Evolutionary conservation across 202 grass and related monocot species (phyloP).

Genomic region (Saccharum hybrid): DNA sequence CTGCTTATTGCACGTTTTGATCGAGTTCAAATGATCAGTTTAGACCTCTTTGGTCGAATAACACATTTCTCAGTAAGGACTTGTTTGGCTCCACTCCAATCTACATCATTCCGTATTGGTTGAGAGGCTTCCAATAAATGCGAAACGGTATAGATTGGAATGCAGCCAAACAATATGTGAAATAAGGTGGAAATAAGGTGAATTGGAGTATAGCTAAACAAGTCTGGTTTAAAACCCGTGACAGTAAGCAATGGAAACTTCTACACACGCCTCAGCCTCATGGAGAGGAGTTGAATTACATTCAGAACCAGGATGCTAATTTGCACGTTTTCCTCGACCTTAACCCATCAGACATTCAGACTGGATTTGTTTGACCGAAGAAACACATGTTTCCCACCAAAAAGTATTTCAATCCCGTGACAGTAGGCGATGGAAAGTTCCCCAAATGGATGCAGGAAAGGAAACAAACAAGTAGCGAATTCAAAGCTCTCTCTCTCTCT

Average conservation of each 20-base stretch:
- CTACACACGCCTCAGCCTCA: neutral
- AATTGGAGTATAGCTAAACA: too few relatives aligned
- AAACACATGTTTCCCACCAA: too few relatives aligned
- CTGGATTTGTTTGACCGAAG: neutral
- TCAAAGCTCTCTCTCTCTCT: neutral
- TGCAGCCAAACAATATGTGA: too few relatives aligned
- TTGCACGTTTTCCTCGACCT: slow-evolving; percentile 11
- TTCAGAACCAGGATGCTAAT: neutral
- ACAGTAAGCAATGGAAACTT: neutral
- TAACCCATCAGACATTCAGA: neutral
- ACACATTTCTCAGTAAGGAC: too few relatives aligned
- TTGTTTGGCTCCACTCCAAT: too few relatives aligned
- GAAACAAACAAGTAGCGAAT: neutral
- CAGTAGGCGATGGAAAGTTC: neutral
- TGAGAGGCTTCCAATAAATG: too few relatives aligned
- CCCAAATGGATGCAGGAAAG: neutral
- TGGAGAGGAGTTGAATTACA: neutral
- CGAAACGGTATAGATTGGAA: too few relatives aligned
- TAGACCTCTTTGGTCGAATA: too few relatives aligned
- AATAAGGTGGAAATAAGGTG: too few relatives aligned
- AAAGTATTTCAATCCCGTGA: slow-evolving; percentile 4
- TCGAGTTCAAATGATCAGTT: too few relatives aligned
- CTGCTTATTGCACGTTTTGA: slow-evolving; percentile 12
- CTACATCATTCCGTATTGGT: too few relatives aligned
- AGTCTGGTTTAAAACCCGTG: too few relatives aligned